phyloP scores from a whole-genome alignment of 1,139 yeast genomes.

The Hansenula lynferdii region DNA sequence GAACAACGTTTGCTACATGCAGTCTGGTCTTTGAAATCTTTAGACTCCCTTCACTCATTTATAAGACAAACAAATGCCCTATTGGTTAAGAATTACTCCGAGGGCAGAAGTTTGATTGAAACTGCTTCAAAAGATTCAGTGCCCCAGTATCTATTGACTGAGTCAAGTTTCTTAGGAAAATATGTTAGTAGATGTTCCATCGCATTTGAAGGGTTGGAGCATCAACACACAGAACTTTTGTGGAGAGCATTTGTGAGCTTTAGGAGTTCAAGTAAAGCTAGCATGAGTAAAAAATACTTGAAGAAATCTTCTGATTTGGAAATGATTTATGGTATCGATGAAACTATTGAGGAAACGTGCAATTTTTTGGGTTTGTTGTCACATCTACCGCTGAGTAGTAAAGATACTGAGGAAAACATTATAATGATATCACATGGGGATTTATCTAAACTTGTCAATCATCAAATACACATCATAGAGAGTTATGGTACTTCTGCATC shows the following conservation, averaged over 20 bases:
- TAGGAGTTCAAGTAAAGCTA: conserved; percentile 32
- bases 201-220: conserved; percentile 48
- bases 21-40: conserved; percentile 23
- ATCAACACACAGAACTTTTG: conserved; percentile 50
- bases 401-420: conserved; percentile 12
- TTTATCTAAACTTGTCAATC: conserved; percentile 45
- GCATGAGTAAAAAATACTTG: conserved; percentile 7
- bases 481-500: conserved; percentile 51
- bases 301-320: not conserved
- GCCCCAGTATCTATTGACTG: conserved; percentile 24
- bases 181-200: conserved; percentile 39
- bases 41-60: conserved; percentile 26
- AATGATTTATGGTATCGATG: conserved; percentile 19
- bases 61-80: conserved; percentile 22
- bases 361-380: too few species aligned
- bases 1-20: conserved; percentile 21
- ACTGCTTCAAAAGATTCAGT: conserved; percentile 6
- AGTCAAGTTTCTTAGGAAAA: conserved; percentile 36
- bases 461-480: conserved; percentile 54
- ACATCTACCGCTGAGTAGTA: not conserved
- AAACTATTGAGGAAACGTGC: conserved; percentile 16
- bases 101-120: conserved; percentile 12
- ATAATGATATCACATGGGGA: conserved; percentile 46
- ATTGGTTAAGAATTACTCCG: conserved; percentile 22
- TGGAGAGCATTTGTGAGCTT: conserved; percentile 52